A percentile compares a stretch with the other conserved stretches of the same genome.
Conservation (phyloP, 495 filamentous ascomycete species). For the Parachaetomium inaequale region DNA sequence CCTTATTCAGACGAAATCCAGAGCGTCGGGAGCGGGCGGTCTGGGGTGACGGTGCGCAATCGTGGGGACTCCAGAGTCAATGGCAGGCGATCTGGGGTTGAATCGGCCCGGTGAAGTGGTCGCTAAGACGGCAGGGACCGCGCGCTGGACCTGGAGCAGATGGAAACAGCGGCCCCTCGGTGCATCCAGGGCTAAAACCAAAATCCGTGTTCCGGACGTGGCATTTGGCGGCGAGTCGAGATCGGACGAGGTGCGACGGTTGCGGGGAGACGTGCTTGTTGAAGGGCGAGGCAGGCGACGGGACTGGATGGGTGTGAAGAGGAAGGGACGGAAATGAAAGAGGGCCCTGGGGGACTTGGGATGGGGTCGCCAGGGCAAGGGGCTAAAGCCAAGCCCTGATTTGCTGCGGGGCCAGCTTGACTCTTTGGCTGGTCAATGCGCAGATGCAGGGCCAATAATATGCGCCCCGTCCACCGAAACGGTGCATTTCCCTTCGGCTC, state of each 20-base stretch:
- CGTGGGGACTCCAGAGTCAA: constrained; percentile 37
- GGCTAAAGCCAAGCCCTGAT: constrained; percentile 6
- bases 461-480: background rate
- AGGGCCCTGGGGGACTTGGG: background rate
- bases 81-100: constrained; percentile 29
- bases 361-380: constrained; percentile 5
- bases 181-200: background rate
- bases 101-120: constrained; percentile 30
- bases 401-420: constrained; percentile 7
- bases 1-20: constrained; percentile 23
- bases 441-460: background rate
- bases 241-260: background rate
- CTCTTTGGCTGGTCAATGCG: background rate
- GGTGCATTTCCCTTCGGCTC: background rate
- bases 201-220: background rate
- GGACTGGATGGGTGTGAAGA: background rate
- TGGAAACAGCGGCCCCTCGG: constrained; percentile 1
- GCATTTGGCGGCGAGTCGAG: background rate
- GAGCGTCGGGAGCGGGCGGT: constrained; percentile 16
- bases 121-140: constrained; percentile 13
- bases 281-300: background rate
- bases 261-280: background rate
- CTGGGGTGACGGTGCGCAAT: constrained; percentile 24
- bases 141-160: background rate
- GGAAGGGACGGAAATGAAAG: constrained; percentile 9